Conservation (phyloP, 2,329 filamentous ascomycete species). For the Hypoxylon sp. region DNA sequence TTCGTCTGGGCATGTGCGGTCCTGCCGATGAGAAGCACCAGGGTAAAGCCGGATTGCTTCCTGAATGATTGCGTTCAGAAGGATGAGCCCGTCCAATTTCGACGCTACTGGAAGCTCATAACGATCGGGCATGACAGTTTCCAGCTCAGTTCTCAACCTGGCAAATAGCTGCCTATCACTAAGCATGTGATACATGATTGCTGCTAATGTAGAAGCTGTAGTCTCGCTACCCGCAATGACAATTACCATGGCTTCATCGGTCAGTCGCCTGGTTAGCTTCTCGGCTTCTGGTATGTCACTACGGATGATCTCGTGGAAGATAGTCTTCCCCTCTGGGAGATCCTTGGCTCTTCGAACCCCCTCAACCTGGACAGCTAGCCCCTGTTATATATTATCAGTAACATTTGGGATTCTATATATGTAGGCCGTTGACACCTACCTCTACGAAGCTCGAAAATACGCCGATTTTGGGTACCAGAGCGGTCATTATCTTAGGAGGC, state of each 20-base stretch:
- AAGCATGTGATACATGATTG: conserved; percentile 44
- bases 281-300: conserved; percentile 44
- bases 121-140: conserved; percentile 38
- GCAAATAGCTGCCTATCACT: conserved; percentile 30
- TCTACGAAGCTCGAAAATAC: conserved; percentile 37
- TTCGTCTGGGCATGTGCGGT: conserved; percentile 53
- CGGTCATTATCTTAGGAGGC: conserved; percentile 45
- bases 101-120: conserved; percentile 42
- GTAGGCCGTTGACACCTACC: conserved; percentile 20
- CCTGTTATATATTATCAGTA: conserved; percentile 25
- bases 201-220: conserved; percentile 42
- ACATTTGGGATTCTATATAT: background rate
- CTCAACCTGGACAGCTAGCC: conserved; percentile 37
- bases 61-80: conserved; percentile 55
- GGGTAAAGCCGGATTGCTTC: conserved; percentile 58
- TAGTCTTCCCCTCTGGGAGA: conserved; percentile 46
- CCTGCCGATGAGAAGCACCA: conserved; percentile 54
- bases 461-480: conserved; percentile 40
- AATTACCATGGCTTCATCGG: conserved; percentile 42
- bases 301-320: conserved; percentile 50
- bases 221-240: conserved; percentile 44
- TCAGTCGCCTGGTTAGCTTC: conserved; percentile 41
- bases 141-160: conserved; percentile 45
- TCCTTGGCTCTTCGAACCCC: conserved; percentile 45
- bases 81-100: conserved; percentile 52